A percentile compares a stretch with the other conserved stretches of the same genome.
Conservation (phyloP, 2,329 filamentous ascomycete genomes). For the Botrytis paeoniae region DNA sequence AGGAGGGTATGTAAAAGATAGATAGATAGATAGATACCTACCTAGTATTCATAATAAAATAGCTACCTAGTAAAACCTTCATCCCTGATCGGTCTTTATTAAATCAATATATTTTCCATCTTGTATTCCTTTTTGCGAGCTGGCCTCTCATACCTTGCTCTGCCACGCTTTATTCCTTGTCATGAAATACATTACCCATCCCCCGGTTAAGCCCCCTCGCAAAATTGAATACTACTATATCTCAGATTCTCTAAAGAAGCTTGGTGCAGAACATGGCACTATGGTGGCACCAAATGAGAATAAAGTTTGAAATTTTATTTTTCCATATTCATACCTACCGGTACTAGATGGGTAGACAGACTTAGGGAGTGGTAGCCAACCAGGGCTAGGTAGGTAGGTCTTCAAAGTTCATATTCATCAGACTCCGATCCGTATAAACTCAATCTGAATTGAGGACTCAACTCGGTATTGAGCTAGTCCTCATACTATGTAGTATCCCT, state of each 20-base stretch:
- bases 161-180: slow-evolving; percentile 11
- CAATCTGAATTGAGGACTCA: neutral
- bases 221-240: neutral
- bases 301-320: neutral
- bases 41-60: neutral
- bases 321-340: neutral
- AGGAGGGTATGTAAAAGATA: neutral
- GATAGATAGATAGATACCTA: too few relatives aligned
- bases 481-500: neutral
- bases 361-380: too few relatives aligned
- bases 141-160: slow-evolving; percentile 5
- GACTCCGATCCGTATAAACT: neutral
- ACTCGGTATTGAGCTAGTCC: neutral
- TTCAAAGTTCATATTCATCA: neutral
- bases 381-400: too few relatives aligned
- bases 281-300: neutral
- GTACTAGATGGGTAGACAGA: too few relatives aligned
- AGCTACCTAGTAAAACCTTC: neutral
- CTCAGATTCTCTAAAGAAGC: slow-evolving; percentile 19
- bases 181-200: neutral
- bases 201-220: slow-evolving; percentile 6
- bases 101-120: neutral
- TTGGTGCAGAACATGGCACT: slow-evolving; percentile 27
- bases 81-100: neutral
- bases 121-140: neutral